Conservation (phyloP, 257 asterid genomes). For the Linderniella brevidens region DNA sequence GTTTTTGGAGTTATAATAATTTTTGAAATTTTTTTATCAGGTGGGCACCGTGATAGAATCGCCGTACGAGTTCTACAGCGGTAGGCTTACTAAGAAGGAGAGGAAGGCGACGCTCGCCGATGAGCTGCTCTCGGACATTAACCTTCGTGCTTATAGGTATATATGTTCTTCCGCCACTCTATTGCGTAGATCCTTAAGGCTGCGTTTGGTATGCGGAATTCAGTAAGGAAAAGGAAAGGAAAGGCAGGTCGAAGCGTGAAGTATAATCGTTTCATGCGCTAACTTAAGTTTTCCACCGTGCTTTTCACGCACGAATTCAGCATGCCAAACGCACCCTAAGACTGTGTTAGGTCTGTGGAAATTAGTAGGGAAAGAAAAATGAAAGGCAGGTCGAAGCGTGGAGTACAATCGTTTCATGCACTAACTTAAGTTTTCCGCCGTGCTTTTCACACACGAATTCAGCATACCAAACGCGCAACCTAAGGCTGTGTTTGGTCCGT, state of each 20-base stretch:
- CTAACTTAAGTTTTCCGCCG: not conserved
- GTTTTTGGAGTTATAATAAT: conserved; percentile 1
- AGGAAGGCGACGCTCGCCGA: conserved; percentile 74
- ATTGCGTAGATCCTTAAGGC: not conserved
- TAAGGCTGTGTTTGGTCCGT: too few relatives aligned
- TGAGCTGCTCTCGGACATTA: conserved; percentile 59
- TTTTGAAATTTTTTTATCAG: conserved; percentile 20
- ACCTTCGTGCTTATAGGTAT: conserved; percentile 44
- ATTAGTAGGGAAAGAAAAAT: too few relatives aligned
- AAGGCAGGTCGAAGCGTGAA: too few relatives aligned
- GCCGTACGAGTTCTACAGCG: conserved; percentile 46
- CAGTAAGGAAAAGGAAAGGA: too few relatives aligned
- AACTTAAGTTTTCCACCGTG: too few relatives aligned
- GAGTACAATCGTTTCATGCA: not conserved
- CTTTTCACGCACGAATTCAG: too few relatives aligned
- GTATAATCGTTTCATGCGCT: too few relatives aligned
- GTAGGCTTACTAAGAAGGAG: conserved; percentile 88
- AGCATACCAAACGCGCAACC: too few relatives aligned
- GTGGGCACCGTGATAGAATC: conserved; percentile 87
- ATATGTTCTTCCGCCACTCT: not conserved
- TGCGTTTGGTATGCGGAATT: not conserved
- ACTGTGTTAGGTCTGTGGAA: too few relatives aligned
- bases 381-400: too few relatives aligned
- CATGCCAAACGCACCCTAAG: too few relatives aligned
- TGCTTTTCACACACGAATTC: too few relatives aligned